Base-by-base conservation (phyloP, 345 rosid species). In the Syzygium jambos region DNA sequence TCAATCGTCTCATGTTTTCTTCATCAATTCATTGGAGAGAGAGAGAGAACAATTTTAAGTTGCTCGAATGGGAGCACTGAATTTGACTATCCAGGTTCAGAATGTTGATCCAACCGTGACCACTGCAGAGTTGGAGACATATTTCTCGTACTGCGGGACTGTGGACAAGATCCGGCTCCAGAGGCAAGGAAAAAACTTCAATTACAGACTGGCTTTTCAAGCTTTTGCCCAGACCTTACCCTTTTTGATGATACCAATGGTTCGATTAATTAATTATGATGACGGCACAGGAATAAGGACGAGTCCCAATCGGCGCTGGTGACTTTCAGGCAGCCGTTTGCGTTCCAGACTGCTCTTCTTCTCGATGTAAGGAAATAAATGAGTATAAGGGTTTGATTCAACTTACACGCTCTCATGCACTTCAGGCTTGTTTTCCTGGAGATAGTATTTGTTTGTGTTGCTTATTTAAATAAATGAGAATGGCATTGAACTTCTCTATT, bases 141-240 rank as follows among this genome's bases (percentile, higher is more conserved):
- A 88, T 86, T 92, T 92, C 92, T 92, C 94, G 5, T 88, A 90
- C 84, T 92, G 93, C 57, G 94, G 94, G 61, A 88, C 83, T 57
- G 91, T 92, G 25, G 89, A 92, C 11, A 86, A 89, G 87, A 90
- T 91, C 77, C 85, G 68, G 83, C 90, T 91, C 85, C 86, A 46
- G 17, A 85, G 87, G 93, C 89, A 89, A 88, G 54, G 29, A 0
- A 13, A 54, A 77, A 27, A 46, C 38, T 87, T 55, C 78, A 46
- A 27, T 83, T 7, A 53, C 57, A 85, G 51, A 25, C 23, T 41
- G 4, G 16, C 7, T 54, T 30, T 22, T 55, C 25, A 21, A 22
- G 52, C 7, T 88, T 27, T 11, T 25, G 52, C 23, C 12, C 15
- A 86, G 30, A 43, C 22, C 61, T 25, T 68, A 27, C 29, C 52